These are phyloP conservation scores for Stachybotrys chartarum DNA, from an alignment of 2,329 filamentous ascomycete genomes.

Conservation along the genomic window DNA sequence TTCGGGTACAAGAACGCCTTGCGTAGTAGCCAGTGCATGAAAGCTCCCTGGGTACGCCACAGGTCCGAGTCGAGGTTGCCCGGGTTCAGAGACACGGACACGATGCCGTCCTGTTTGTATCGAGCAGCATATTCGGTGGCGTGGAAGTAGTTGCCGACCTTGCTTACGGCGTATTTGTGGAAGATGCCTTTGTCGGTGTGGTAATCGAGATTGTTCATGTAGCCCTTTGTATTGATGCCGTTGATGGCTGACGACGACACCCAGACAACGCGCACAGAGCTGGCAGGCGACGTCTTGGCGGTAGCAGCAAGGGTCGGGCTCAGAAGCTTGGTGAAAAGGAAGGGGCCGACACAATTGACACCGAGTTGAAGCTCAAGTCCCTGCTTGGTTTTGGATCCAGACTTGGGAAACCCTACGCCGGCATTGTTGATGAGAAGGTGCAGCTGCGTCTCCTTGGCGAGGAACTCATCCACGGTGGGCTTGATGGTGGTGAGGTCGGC, in stretches of 20 bases:
- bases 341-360: slow-evolving; percentile 32
- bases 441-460: slow-evolving; percentile 16
- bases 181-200: slow-evolving; percentile 4
- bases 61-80: slow-evolving; percentile 29
- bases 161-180: slow-evolving; percentile 20
- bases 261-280: slow-evolving; percentile 24
- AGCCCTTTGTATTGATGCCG: slow-evolving; percentile 12
- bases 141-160: slow-evolving; percentile 24
- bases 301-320: slow-evolving; percentile 25
- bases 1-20: slow-evolving; percentile 15
- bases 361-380: slow-evolving; percentile 35
- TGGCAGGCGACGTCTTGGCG: slow-evolving; percentile 17
- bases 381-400: slow-evolving; percentile 27
- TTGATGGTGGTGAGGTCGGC: slow-evolving; percentile 23
- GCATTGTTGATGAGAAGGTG: slow-evolving; percentile 36
- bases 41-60: slow-evolving; percentile 16
- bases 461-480: slow-evolving; percentile 14
- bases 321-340: slow-evolving; percentile 30
- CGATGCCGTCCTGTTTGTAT: slow-evolving; percentile 17
- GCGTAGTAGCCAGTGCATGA: slow-evolving; percentile 9
- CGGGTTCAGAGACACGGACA: slow-evolving; percentile 28
- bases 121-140: slow-evolving; percentile 20
- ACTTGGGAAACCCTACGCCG: slow-evolving; percentile 29
- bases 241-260: slow-evolving; percentile 16
- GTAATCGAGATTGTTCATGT: slow-evolving; percentile 12